A percentile compares a stretch with the other conserved stretches of the same genome.
Conservation (phyloP, 139 green algal genomes). For the Picochlorum sp. region DNA sequence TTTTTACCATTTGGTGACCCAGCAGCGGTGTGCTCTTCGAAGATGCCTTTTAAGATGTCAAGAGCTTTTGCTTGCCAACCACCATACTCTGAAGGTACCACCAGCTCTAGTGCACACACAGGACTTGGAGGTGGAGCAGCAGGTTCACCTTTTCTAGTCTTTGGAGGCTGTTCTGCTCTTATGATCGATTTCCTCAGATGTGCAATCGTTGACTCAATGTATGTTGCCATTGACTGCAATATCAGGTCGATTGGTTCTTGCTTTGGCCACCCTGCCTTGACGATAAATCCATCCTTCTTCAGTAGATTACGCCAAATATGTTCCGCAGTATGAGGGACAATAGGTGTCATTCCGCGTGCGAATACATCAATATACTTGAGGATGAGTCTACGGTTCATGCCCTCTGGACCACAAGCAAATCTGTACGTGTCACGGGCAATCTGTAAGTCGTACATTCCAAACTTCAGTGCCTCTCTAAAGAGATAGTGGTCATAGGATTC, state of each 20-base stretch:
- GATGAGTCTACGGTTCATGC: slow-evolving; percentile 72
- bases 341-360: slow-evolving; percentile 75
- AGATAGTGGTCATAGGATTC: slow-evolving; percentile 74
- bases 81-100: slow-evolving; percentile 66
- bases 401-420: slow-evolving; percentile 58
- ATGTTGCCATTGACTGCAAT: slow-evolving; percentile 47
- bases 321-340: slow-evolving; percentile 88
- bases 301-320: slow-evolving; percentile 84
- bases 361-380: slow-evolving; percentile 72
- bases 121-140: slow-evolving; percentile 14
- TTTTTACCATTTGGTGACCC: background rate
- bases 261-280: slow-evolving; percentile 76
- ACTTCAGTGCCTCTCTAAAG: slow-evolving; percentile 93
- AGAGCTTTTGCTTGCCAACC: slow-evolving; percentile 71
- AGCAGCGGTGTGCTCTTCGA: background rate
- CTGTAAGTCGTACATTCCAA: slow-evolving; percentile 76
- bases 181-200: slow-evolving; percentile 65
- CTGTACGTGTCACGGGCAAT: slow-evolving; percentile 87
- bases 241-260: slow-evolving; percentile 54
- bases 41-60: background rate
- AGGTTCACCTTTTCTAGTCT: slow-evolving; percentile 61
- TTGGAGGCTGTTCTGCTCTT: slow-evolving; percentile 71
- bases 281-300: slow-evolving; percentile 36
- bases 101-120: slow-evolving; percentile 45
- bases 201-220: slow-evolving; percentile 41